Evolutionary conservation across 2,329 filamentous ascomycete genomes (phyloP).

Genomic region (Trichoderma oligosporum): DNA sequence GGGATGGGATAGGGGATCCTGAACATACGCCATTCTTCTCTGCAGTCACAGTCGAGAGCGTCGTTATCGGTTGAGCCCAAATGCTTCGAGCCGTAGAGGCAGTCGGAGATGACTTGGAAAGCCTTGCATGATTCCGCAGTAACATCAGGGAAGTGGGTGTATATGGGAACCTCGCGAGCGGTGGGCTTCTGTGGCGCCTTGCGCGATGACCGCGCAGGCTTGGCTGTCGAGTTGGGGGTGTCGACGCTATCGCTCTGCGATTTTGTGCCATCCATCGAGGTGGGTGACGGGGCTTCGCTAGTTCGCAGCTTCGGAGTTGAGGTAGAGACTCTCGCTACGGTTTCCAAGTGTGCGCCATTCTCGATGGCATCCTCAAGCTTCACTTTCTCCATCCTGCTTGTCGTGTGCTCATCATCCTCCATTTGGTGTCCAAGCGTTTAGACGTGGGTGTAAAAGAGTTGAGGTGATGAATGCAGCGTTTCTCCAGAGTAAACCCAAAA

Average conservation of each 20-base stretch:
- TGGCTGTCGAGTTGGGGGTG: slow-evolving; percentile 43
- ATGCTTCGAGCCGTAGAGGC: slow-evolving; percentile 86
- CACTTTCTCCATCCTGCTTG: slow-evolving; percentile 42
- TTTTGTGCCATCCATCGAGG: slow-evolving; percentile 46
- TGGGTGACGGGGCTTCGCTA: slow-evolving; percentile 33
- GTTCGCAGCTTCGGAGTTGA: slow-evolving; percentile 34
- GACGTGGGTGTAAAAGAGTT: neutral
- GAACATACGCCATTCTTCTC: slow-evolving; percentile 87
- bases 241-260: slow-evolving; percentile 46
- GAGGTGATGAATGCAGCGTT: neutral
- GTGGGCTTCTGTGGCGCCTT: slow-evolving; percentile 66
- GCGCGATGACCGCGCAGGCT: slow-evolving; percentile 68
- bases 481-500: neutral
- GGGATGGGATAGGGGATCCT: neutral
- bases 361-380: slow-evolving; percentile 41
- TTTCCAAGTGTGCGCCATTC: slow-evolving; percentile 39
- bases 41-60: slow-evolving; percentile 89
- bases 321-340: slow-evolving; percentile 39
- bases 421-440: slow-evolving; percentile 28
- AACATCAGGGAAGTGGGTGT: slow-evolving; percentile 70
- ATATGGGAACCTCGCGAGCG: slow-evolving; percentile 62
- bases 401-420: slow-evolving; percentile 42
- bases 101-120: slow-evolving; percentile 80
- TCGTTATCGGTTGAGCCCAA: slow-evolving; percentile 89
- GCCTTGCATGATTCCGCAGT: slow-evolving; percentile 70